These are phyloP conservation scores for Candida ulmi DNA, from an alignment of 805 yeast species.

Conservation along the genomic window DNA sequence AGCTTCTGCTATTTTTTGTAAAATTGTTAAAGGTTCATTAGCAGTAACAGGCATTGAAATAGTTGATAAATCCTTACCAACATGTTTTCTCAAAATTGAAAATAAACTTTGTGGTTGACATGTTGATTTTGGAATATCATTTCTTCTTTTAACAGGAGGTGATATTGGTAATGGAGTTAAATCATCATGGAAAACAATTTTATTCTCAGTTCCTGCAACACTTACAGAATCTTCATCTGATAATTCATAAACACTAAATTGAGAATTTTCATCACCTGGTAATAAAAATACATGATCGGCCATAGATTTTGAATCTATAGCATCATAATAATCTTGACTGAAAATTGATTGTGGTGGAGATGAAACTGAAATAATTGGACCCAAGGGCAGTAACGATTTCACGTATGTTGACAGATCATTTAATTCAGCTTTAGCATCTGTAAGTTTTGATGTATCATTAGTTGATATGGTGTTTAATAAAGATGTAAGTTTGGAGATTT, in stretches of 20 bases:
- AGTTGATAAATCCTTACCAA: conserved; percentile 83
- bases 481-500: neutral
- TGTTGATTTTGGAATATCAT: conserved; percentile 50
- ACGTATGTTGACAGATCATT: conserved; percentile 5
- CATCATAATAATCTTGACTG: conserved; percentile 60
- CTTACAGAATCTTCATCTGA: conserved; percentile 20
- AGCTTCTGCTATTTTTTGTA: conserved; percentile 75
- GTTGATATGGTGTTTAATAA: neutral
- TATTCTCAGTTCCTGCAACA: conserved; percentile 1
- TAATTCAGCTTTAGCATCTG: conserved; percentile 3
- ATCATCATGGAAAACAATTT: conserved; percentile 23
- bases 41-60: conserved; percentile 92
- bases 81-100: conserved; percentile 77
- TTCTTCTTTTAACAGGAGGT: conserved; percentile 43
- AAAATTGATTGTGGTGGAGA: conserved; percentile 30
- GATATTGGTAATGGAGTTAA: conserved; percentile 67
- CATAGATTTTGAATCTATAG: conserved; percentile 34
- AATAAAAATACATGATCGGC: conserved; percentile 19
- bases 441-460: neutral
- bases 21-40: conserved; percentile 83
- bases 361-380: conserved; percentile 5
- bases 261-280: conserved; percentile 10
- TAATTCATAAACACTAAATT: conserved; percentile 18
- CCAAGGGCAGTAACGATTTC: conserved; percentile 5
- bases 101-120: conserved; percentile 79